Evolutionary conservation across 805 yeast genomes (phyloP).

Genomic region (Zygoascus bituminiphila): DNA sequence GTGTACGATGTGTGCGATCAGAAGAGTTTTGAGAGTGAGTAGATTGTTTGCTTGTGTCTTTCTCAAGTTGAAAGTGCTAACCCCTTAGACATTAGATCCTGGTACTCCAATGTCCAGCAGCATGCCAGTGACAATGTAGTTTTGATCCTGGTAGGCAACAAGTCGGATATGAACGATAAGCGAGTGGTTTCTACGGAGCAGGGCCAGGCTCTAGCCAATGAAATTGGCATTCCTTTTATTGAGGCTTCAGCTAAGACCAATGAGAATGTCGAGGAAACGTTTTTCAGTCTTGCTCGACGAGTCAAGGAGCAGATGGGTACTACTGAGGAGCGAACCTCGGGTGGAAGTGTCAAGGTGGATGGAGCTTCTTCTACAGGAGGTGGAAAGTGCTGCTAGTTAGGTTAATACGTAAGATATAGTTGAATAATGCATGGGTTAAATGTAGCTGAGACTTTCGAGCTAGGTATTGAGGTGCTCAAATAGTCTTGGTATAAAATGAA

Average conservation of each 20-base stretch:
- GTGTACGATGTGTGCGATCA: constrained; percentile 98
- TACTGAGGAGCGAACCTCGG: constrained; percentile 21
- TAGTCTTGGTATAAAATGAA: no score
- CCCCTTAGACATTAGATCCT: constrained; percentile 58
- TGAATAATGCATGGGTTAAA: constrained; percentile 2
- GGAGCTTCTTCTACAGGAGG: constrained; percentile 15
- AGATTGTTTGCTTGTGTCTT: not conserved
- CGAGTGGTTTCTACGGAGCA: constrained; percentile 85
- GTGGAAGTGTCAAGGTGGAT: constrained; percentile 26
- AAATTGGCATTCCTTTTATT: constrained; percentile 80
- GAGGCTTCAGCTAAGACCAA: constrained; percentile 96
- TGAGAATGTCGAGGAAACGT: constrained; percentile 84
- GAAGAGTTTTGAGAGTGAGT: constrained; percentile 65
- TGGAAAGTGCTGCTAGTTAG: constrained; percentile 29
- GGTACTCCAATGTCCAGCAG: constrained; percentile 94
- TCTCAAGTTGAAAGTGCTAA: not conserved
- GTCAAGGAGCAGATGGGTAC: constrained; percentile 69
- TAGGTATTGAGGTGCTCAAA: no score
- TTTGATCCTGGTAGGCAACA: constrained; percentile 89
- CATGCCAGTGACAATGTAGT: constrained; percentile 97
- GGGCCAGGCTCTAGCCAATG: constrained; percentile 82
- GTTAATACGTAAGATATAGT: constrained; percentile 1
- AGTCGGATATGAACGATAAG: constrained; percentile 81
- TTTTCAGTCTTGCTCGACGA: constrained; percentile 78
- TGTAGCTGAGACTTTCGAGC: no score